Base-by-base conservation (phyloP, 306 rosid genomes). In the Inga oerstediana region DNA sequence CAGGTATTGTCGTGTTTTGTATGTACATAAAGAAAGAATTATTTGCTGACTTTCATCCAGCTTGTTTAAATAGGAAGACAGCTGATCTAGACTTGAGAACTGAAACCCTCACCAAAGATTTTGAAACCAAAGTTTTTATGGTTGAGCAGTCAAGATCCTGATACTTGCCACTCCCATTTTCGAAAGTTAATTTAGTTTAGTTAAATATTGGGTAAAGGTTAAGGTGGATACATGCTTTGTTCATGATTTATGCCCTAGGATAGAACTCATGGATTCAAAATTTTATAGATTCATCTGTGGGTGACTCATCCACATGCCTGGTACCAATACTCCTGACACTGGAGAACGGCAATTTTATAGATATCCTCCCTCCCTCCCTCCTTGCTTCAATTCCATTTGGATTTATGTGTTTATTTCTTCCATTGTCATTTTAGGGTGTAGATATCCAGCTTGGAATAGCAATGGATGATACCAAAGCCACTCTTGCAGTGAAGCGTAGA, bases 371-470 rank as follows among this genome's bases (percentile, higher is more conserved):
- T 24, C 3, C 9, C 37, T 77, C 45, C 20, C 27, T 77, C 45
- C 20, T 11, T 75, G 67, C 19, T 75, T 19, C 51, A 75, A 43
- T 62, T 30, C 84, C 71, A 54, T 76, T 78, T 44, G 19, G 37
- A 45, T 45, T 62, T 56, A 49, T 16, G 52, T 34, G 49, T 72
- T 83, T 46, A 75, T 49, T 84, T 82, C 66, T 83, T 80, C 72
- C 72, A 22, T 71, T 64, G 43, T 79, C 65, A 84, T 27, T 68
- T 58, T 52, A 94, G 99, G 97, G 97, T 87, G 97, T 91, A 62
- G 99, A 94, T 88, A 91, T 94, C 82, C 99, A 93, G 87, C 94
- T 96, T 83, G 99, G 99, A 82, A 85, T 96, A 89, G 99, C 99
- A 75, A 92, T 96, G 78, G 98, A 96, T 88, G 92, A 98, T 83